Base-by-base conservation (phyloP, 805 yeast species). In the Yamadazyma endophytica region DNA sequence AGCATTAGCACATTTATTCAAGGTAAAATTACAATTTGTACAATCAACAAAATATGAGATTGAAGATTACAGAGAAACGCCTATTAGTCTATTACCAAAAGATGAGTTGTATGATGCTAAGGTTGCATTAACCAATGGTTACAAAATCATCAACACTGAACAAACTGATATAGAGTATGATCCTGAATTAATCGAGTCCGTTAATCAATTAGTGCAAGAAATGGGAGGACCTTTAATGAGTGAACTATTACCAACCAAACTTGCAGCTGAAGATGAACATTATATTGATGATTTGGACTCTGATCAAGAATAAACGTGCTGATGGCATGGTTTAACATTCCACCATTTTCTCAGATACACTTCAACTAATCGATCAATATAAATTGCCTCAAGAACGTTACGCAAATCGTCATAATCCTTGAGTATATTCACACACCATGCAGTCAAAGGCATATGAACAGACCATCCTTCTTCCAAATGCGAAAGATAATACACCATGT, bases 1-100 rank as follows among this genome's bases (percentile, higher is more conserved):
- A 49, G 94, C 92, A 0, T 75, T 89, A 47, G 77, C 92, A 0
- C 70, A 79, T 48, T 54, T 77, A 40, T 58, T 83, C 35, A 46
- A 43, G 30, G 65, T 64, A 14, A 63, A 61, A 33, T 21, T 47
- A 9, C 40, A 37, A 24, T 37, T 39, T 11, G 8, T 17, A 7
- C 21, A 26, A 15, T 21, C 31, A 13, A 54, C 59, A 12, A 54
- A 60, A 12, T 62, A 71, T n/a, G 61, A 68, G 5, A 36, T 33
- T 2, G 47, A 33, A 4, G 70, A 71, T 38, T 71, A 65, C 46
- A 57, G 73, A 36, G 69, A 68, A 9, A 44, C 58, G 14, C 39
- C 64, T 13, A 40, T 61, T 19, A 37, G 40, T 6, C 28, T 32
- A 7, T 31, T 53, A 24, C 27, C 30, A 9, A 38, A 45, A 6